Conservation (phyloP, 148 eudicot genomes). For the Rhododendron mucronatum region DNA sequence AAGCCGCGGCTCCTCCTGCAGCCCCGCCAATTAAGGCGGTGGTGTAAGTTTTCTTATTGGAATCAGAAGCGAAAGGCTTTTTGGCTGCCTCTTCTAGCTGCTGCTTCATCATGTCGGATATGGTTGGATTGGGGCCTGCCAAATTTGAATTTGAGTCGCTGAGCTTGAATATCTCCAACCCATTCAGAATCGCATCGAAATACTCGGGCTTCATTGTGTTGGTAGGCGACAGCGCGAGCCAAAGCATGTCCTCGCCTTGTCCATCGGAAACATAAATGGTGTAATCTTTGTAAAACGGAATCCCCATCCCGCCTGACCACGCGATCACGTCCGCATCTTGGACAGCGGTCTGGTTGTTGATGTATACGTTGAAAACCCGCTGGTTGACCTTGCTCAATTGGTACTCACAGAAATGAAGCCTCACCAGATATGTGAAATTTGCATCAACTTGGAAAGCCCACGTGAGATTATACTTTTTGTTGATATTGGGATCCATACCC, state of each 20-base stretch:
- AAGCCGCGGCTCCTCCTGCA: conserved; percentile 37
- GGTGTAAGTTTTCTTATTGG: background rate
- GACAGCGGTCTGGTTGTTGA: conserved; percentile 55
- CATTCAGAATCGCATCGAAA: conserved; percentile 66
- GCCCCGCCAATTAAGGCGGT: conserved; percentile 29
- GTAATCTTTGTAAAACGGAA: conserved; percentile 54
- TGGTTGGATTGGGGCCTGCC: conserved; percentile 43
- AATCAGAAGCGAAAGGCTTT: background rate
- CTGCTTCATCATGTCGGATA: conserved; percentile 38
- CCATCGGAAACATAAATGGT: conserved; percentile 34
- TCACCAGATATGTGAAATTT: conserved; percentile 48
- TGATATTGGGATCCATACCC: conserved; percentile 64
- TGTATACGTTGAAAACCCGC: conserved; percentile 48
- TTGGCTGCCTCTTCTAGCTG: conserved; percentile 12
- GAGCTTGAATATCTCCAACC: conserved; percentile 78
- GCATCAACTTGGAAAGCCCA: conserved; percentile 66
- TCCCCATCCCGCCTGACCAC: conserved; percentile 37
- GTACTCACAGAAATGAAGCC: conserved; percentile 76
- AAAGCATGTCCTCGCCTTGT: conserved; percentile 26
- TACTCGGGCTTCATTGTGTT: conserved; percentile 31
- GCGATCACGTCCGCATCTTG: conserved; percentile 50
- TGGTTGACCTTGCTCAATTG: conserved; percentile 36
- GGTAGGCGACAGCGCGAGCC: conserved; percentile 50
- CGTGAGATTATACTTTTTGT: conserved; percentile 51
- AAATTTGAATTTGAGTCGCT: conserved; percentile 45